Evolutionary conservation across 371 early-diverging fungal species (phyloP), one percentile per base, ranked within the genome.

Genomic region (Circinella umbellata): DNA sequence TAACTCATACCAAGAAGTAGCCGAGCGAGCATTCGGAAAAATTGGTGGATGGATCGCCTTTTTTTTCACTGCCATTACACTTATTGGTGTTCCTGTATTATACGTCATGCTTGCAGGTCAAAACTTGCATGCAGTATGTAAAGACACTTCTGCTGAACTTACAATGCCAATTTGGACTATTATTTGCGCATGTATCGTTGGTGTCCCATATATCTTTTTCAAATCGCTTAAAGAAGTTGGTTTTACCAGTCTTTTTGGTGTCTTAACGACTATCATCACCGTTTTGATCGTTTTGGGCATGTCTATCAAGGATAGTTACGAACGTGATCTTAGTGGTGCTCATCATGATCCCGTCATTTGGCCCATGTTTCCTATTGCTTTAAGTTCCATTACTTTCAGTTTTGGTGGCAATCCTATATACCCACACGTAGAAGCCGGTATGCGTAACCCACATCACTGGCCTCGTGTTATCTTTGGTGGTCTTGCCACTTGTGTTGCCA

Each of bases 151-250:
- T 20, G 75, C 70, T 9, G 74, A 75, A 57, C 46, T 77, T 55
- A 76, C 72, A 3, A 47, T 72, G 15, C 61, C 72, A 61, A 81
- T 77, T 46, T 92, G 91, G 91, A 90, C 91, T 68, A 79, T 89
- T 38, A 73, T 95, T 36, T 88, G 88, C 34, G 84, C 88, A 20
- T 69, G 82, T 9, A 63, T 88, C 20, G 88, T 95, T 62, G 83
- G 85, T 70, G 73, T 93, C 17, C 94, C 94, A 0, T 90, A 92
- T 68, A 81, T 92, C 46, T 71, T 83, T 35, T 83, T 90, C 59
- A 91, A 90, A 76, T 85, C 90, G 15, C 84, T 92, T 78, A 90
- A 90, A 64, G 95, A 95, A 73, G 89, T 92, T 27, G 92, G 92
- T 8, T 75, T 91, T 61, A 64, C 88, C 17, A 71, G 72, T 27